phyloP scores from a whole-genome alignment of 495 filamentous ascomycete species.

The Hypoxylon lienhwacheense region DNA sequence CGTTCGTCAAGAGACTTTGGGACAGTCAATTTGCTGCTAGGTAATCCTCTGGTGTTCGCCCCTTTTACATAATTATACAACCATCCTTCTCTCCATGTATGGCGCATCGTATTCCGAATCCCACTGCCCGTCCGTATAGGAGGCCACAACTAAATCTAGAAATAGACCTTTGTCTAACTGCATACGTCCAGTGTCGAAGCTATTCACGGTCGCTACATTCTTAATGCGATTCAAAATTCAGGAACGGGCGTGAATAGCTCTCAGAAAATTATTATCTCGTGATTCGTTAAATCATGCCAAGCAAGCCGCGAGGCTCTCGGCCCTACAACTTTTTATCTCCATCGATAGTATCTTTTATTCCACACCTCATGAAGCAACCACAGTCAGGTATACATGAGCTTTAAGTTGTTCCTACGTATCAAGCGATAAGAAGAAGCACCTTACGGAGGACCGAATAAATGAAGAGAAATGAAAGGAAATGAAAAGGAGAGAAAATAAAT shows the following conservation, averaged over 20 bases:
- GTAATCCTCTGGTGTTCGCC: too few relatives aligned
- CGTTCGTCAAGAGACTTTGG: too few relatives aligned
- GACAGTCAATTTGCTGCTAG: too few relatives aligned
- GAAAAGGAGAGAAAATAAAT: slow-evolving; percentile 21
- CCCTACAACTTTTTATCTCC: slow-evolving; percentile 13
- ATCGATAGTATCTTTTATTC: slow-evolving; percentile 13
- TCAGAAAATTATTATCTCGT: slow-evolving; percentile 26
- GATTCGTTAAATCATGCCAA: slow-evolving; percentile 31
- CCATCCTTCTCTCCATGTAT: too few relatives aligned
- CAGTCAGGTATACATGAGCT: background rate
- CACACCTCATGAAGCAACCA: slow-evolving; percentile 13
- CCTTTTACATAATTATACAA: too few relatives aligned
- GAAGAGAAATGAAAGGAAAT: too few relatives aligned
- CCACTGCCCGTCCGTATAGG: too few relatives aligned
- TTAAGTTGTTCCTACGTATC: slow-evolving; percentile 2
- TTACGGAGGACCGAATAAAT: background rate
- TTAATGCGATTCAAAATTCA: slow-evolving; percentile 8
- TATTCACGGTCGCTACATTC: slow-evolving; percentile 1
- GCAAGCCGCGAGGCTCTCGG: slow-evolving; percentile 26
- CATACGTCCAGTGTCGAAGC: too few relatives aligned
- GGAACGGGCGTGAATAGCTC: slow-evolving; percentile 8
- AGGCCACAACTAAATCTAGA: too few relatives aligned
- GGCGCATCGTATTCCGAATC: too few relatives aligned
- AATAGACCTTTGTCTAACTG: too few relatives aligned
- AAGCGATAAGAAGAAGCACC: slow-evolving; percentile 2